These are phyloP conservation scores for Reticulascus tulasneorum DNA, from an alignment of 2,329 filamentous ascomycete genomes.

Conservation along the genomic window DNA sequence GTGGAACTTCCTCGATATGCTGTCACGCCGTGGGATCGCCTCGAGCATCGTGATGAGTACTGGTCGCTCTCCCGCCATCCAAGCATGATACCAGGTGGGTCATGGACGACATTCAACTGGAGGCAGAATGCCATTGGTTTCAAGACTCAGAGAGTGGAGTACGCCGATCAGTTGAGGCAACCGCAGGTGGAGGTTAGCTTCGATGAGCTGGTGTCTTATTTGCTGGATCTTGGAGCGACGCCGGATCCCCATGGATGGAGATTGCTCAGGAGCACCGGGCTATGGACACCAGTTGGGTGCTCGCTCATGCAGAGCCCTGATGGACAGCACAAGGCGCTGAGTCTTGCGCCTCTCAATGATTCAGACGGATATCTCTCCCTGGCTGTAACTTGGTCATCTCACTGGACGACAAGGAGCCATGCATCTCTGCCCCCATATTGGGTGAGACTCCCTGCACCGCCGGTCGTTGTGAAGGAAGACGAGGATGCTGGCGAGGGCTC, in stretches of 20 bases:
- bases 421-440: constrained; percentile 56
- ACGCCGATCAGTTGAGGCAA: constrained; percentile 51
- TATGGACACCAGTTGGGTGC: constrained; percentile 60
- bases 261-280: constrained; percentile 50
- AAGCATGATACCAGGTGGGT: constrained; percentile 54
- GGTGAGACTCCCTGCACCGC: constrained; percentile 42
- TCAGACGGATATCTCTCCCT: constrained; percentile 58
- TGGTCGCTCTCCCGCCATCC: constrained; percentile 51
- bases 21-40: constrained; percentile 56
- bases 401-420: constrained; percentile 50
- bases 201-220: constrained; percentile 56
- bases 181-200: constrained; percentile 52
- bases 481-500: not conserved
- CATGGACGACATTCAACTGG: constrained; percentile 65
- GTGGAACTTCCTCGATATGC: constrained; percentile 63
- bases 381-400: constrained; percentile 50
- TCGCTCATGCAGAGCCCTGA: constrained; percentile 51
- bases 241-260: constrained; percentile 57
- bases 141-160: constrained; percentile 61
- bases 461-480: constrained; percentile 1
- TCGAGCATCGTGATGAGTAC: constrained; percentile 49
- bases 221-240: constrained; percentile 60
- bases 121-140: constrained; percentile 57
- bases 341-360: constrained; percentile 52
- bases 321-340: constrained; percentile 43